Base-by-base conservation (phyloP, 2,329 filamentous ascomycete species). In the Hymenotorrendiella dingleyae region DNA sequence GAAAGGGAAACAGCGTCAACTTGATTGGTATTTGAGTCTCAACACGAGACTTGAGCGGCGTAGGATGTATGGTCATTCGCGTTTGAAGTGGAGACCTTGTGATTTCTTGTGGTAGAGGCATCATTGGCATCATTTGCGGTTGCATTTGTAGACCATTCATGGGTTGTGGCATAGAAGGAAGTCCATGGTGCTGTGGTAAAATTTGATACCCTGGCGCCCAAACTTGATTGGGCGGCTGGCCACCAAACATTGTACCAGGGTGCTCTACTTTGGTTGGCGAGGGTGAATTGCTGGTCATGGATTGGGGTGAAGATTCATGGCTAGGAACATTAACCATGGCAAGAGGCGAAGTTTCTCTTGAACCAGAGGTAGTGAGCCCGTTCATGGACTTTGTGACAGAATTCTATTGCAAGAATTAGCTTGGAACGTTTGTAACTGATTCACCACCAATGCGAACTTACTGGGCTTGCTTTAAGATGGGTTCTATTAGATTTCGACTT, bases 21-120 rank as follows among this genome's bases (percentile, higher is more conserved):
- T 83, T 83, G 54, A 96, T 87, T 7, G 86, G 86, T 54, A 97
- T 96, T 61, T 97, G 93, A 0, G 93, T 97, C 68, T 98, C 93
- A 14, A 97, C 93, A 17, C 93, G 82, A 12, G 90, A 95, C 65
- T 96, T 97, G 43, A 78, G 62, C 4, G 83, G 83, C 3, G 79
- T 85, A 4, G 80, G 78, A 49, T 82, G 73, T 32, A 86, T 77
- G 10, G 73, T 75, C 28, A 86, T 62, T 38, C 64, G 54, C 17
- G 69, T 67, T 26, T 66, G 62, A 36, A 59, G 54, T 26, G 44
- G 47, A 28, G 36, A 46, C 44, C 55, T 49, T 8, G 47, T 50
- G 42, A 56, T 53, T n/a, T 36, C 37, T 40, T 46, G 52, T 5
- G 46, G 38, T 32, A 45, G 51, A 14, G 45, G 40, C 48, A 56